phyloP scores from a whole-genome alignment of 495 filamentous ascomycete species.

The Symbiotaphrina buchneri region DNA sequence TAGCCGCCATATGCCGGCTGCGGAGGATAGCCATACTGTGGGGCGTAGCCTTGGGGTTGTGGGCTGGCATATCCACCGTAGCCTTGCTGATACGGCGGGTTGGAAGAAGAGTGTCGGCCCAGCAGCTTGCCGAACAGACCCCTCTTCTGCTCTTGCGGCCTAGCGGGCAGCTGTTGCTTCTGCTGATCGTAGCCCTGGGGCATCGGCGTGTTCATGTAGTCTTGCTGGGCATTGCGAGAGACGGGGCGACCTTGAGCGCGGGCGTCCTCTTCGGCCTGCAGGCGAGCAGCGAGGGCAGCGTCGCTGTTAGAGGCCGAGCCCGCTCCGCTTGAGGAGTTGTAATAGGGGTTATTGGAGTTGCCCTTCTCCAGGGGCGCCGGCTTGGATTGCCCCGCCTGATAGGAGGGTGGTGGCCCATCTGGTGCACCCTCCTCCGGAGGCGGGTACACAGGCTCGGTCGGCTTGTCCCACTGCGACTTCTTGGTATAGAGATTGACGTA shows the following conservation, averaged over 20 bases:
- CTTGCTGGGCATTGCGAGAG: slow-evolving; percentile 5
- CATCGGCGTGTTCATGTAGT: slow-evolving; percentile 4
- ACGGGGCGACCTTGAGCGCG: slow-evolving; percentile 13
- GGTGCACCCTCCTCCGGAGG: slow-evolving; percentile 17
- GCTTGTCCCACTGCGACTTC: slow-evolving; percentile 69
- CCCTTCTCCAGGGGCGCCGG: slow-evolving; percentile 23
- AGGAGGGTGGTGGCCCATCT: slow-evolving; percentile 38
- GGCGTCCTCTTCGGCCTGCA: slow-evolving; percentile 68
- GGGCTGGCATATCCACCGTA: no score
- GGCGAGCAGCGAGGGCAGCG: slow-evolving; percentile 44
- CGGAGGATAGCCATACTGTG: background rate
- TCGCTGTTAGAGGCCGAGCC: slow-evolving; percentile 28
- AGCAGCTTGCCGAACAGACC: slow-evolving; percentile 32
- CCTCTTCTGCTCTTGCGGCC: slow-evolving; percentile 15
- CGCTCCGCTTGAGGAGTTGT: slow-evolving; percentile 8
- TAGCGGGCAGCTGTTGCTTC: slow-evolving; percentile 6
- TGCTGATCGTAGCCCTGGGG: slow-evolving; percentile 13
- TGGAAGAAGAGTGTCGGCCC: slow-evolving; percentile 14
- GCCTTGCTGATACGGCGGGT: slow-evolving; percentile 15
- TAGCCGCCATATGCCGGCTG: slow-evolving; percentile 5
- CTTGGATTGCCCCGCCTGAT: slow-evolving; percentile 19
- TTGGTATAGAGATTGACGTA: slow-evolving; percentile 74
- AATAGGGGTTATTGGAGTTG: slow-evolving; percentile 42
- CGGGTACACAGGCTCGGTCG: slow-evolving; percentile 35
- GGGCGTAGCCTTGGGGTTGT: background rate